A percentile compares a stretch with the other conserved stretches of the same genome.
These are phyloP conservation scores for Fonsecaea multimorphosa DNA, from an alignment of 2,329 filamentous ascomycete species.

Conservation along the genomic window DNA sequence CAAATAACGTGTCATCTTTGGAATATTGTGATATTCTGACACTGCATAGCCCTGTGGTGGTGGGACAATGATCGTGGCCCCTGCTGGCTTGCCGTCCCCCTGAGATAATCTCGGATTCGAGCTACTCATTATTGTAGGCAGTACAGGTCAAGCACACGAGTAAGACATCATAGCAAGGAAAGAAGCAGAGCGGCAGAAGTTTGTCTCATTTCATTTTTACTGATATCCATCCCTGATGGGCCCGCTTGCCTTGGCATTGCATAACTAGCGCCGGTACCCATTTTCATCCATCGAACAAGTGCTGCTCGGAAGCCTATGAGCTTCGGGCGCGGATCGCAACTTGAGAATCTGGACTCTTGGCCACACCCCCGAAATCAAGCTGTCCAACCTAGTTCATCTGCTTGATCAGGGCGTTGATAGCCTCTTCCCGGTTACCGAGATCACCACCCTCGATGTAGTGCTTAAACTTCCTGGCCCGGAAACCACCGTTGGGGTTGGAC, in stretches of 20 bases:
- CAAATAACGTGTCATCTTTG: too few species aligned
- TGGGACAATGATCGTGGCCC: background rate
- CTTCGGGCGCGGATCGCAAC: background rate
- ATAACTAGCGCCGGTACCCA: background rate
- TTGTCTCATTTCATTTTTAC: background rate
- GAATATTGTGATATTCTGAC: too few species aligned
- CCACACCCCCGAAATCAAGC: background rate
- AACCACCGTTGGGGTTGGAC: conserved; percentile 95
- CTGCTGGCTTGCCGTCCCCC: background rate
- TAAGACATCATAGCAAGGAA: background rate
- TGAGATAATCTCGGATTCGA: background rate
- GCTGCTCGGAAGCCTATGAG: background rate
- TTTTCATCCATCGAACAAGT: background rate
- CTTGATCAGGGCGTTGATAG: conserved; percentile 94
- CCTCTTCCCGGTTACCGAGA: conserved; percentile 96
- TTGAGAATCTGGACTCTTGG: background rate
- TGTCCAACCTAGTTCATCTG: conserved; percentile 90
- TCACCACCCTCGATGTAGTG: conserved; percentile 99
- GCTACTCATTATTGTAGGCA: background rate
- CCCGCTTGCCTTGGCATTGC: background rate
- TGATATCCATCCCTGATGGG: background rate
- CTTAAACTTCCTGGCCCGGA: conserved; percentile 97
- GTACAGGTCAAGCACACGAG: background rate
- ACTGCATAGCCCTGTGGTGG: background rate
- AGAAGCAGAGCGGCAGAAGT: background rate